Base-by-base conservation (phyloP, 805 yeast species). In the Wickerhamomyces hampshirensis region DNA sequence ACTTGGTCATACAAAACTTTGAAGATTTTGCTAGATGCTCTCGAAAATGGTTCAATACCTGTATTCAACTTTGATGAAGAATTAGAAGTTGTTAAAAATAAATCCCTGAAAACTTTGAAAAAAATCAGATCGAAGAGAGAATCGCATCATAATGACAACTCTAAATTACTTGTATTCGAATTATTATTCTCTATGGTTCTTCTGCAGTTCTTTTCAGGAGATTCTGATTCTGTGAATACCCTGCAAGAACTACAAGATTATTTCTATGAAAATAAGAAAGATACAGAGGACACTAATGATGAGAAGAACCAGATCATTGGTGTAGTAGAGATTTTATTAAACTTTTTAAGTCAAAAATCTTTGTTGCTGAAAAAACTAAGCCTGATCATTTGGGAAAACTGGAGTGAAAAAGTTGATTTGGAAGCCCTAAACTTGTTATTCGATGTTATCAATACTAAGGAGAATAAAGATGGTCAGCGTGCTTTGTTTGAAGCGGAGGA, bases 381-480 rank as follows among this genome's bases (percentile, higher is more conserved):
- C 27, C 63, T 71, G 38, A 61, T 69, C 15, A 75, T 73, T 9
- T 75, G 81, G 80, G 76, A 72, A 28, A 70, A 73, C 26, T 69
- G 80, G 39, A 56, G 76, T n/a, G 60, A 57, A 14, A 63, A 68
- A 23, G 58, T 80, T 21, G 66, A 65, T 3, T 48, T 44, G 9
- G 55, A 59, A 8, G 76, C 80, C 31, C 47, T 83, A 23, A 59
- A 63, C 9, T 58, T 75, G 17, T 50, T 83, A 32, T 65, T 67
- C 34, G 82, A 80, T 39, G 72, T 81, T 13, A 56, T 82, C 34
- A 46, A 62, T 13, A 69, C 94, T 0, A 78, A 75, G 52, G 97
- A 89, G 58, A 85, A 84, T 56, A 75, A 79, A 43, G 79, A 80
- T 47, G 97, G 97, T 2, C 93, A 85, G 58, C 69, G 71, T 18